phyloP scores from a whole-genome alignment of 345 rosid species.

The Eucalyptus curtisii region DNA sequence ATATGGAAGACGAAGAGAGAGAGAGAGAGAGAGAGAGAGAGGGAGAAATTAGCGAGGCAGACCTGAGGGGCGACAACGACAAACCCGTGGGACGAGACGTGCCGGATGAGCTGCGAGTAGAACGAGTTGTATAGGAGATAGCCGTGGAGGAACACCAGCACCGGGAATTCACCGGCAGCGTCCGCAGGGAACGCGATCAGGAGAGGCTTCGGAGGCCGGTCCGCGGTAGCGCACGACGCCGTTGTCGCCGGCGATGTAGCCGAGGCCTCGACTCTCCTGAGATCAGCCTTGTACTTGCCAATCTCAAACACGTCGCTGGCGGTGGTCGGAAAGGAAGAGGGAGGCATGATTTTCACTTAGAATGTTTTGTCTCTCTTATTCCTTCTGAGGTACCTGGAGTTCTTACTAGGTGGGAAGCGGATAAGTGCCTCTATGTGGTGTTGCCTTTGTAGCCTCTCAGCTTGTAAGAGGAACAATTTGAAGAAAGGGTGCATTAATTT shows the following conservation, averaged over 20 bases:
- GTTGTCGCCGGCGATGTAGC: neutral
- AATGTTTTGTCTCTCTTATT: neutral
- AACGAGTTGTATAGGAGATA: conserved; percentile 69
- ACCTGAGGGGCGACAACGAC: conserved; percentile 89
- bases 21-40: neutral
- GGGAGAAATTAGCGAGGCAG: neutral
- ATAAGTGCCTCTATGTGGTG: neutral
- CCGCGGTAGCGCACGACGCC: neutral
- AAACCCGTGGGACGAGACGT: conserved; percentile 90
- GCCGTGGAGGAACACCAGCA: conserved; percentile 73
- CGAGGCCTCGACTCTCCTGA: neutral
- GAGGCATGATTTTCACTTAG: neutral
- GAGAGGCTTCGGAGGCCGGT: conserved; percentile 25
- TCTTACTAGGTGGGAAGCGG: neutral
- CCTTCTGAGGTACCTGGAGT: neutral
- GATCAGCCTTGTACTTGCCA: neutral
- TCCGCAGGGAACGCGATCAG: conserved; percentile 53
- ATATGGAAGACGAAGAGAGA: neutral
- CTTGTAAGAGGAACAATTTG: neutral
- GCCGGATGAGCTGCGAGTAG: conserved; percentile 81
- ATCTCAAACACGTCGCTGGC: neutral
- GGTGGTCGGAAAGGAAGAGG: neutral
- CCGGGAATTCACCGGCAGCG: conserved; percentile 51
- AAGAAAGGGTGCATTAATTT: neutral
- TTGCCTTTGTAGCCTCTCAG: neutral